Evolutionary conservation across 2,329 filamentous ascomycete species (phyloP), one percentile per base, ranked within the genome.

Genomic region (Xylaria sp.): DNA sequence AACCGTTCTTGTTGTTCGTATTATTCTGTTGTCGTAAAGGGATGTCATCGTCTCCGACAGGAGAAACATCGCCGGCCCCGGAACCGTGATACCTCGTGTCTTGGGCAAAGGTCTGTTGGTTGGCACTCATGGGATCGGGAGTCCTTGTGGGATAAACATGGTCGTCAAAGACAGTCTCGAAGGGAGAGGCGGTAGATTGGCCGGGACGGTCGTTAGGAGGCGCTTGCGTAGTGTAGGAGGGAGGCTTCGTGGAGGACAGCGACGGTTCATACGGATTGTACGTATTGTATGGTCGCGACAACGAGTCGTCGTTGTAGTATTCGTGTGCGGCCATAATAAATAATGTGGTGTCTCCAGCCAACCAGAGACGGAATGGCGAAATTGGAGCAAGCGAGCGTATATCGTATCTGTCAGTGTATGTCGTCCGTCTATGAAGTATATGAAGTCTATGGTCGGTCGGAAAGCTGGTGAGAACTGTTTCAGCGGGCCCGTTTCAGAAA

Each of bases 91-190:
- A 87, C 54, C 78, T 72, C 18, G 83, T 81, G 62, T 88, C 83
- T 59, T 80, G 79, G 48, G 81, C 70, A 71, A 74, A 70, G 69
- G 72, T 68, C 63, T 76, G 60, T 65, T 75, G 69, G 65, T 73
- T 67, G 9, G 50, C 61, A 65, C 71, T 70, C 34, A 72, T 64
- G 51, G 66, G 61, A 41, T 69, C 67, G 40, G 52, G 44, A 11
- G 53, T 54, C 29, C 51, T 78, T 46, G 80, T 75, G 51, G 85
- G 83, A 66, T 89, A 88, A 52, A 80, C 78, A 72, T 86, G 77
- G 69, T 89, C 86, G 71, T 88, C 85, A 69, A 89, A 89, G 51
- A 86, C 83, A 44, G 81, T 82, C 50, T 85, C 82, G 67, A 88
- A 88, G 8, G 86, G 85, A 18, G 84, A 81, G 17, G 80, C 64